Evolutionary conservation across 805 yeast species (phyloP).

Genomic region (Metschnikowia shivogae): DNA sequence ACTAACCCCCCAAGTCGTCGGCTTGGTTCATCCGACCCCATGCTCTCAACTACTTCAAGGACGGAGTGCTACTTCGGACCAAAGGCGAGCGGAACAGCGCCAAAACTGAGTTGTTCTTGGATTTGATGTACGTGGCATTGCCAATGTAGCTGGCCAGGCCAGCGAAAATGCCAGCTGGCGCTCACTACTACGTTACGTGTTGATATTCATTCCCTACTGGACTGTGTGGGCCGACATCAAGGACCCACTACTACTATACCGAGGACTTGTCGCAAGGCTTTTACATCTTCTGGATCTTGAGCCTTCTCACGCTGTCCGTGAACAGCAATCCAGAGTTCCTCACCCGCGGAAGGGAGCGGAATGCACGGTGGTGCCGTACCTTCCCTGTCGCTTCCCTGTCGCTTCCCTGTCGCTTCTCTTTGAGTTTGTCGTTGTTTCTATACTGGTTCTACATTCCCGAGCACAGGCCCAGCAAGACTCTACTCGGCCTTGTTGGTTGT

Average conservation of each 20-base stretch:
- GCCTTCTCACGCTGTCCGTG: constrained; percentile 46
- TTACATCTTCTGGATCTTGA: constrained; percentile 51
- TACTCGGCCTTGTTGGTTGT: constrained; percentile 30
- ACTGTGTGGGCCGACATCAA: constrained; percentile 62
- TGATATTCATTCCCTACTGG: constrained; percentile 58
- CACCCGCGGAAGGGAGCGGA: constrained; percentile 36
- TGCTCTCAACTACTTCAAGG: constrained; percentile 58
- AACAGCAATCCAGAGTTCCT: constrained; percentile 41
- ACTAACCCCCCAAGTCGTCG: constrained; percentile 39
- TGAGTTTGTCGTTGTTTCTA: constrained; percentile 28
- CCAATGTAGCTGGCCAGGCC: constrained; percentile 54
- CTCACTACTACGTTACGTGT: constrained; percentile 43
- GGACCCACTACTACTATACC: constrained; percentile 60
- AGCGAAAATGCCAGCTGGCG: constrained; percentile 47
- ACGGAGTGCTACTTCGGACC: constrained; percentile 54
- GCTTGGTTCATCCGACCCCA: constrained; percentile 48
- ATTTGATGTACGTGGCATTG: constrained; percentile 59
- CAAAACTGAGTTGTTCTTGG: constrained; percentile 55
- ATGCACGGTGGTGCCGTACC: constrained; percentile 44
- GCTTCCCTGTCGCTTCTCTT: constrained; percentile 43
- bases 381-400: constrained; percentile 44
- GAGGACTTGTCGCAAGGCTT: constrained; percentile 55
- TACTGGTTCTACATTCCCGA: constrained; percentile 47
- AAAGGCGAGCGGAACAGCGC: constrained; percentile 50
- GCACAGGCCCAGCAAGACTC: constrained; percentile 47